Evolutionary conservation across 108 stramenopile genomes (phyloP).

Genomic region (Craspedostauros australis): DNA sequence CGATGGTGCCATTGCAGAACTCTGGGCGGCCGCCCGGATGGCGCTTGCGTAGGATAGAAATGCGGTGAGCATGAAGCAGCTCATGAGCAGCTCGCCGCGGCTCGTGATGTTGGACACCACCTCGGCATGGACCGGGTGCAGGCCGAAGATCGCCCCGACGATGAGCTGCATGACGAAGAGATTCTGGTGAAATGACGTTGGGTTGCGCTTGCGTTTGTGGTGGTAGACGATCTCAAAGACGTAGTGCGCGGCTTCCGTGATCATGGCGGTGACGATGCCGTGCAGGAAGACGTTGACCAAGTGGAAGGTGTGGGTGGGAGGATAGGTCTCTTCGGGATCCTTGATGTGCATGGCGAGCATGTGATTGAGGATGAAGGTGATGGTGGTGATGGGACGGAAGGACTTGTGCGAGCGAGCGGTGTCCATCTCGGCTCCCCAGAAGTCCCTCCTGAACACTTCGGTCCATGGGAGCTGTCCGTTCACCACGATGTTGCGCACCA

Average conservation of each 20-base stretch:
- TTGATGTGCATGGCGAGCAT: conserved; percentile 3
- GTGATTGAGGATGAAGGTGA: conserved; percentile 39
- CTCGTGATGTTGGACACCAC: conserved; percentile 56
- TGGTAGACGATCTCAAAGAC: conserved; percentile 10
- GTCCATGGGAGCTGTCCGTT: conserved; percentile 36
- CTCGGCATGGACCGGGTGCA: conserved; percentile 56
- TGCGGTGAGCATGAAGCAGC: conserved; percentile 31
- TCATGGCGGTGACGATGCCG: conserved; percentile 35
- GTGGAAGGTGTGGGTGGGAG: conserved; percentile 25
- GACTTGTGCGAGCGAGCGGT: conserved; percentile 37
- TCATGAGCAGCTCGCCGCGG: conserved; percentile 53
- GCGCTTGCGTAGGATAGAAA: conserved; percentile 36
- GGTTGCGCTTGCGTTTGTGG: too few relatives aligned
- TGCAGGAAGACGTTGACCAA: conserved; percentile 43
- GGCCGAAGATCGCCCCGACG: conserved; percentile 37
- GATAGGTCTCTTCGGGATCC: conserved; percentile 3
- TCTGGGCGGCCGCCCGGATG: neutral
- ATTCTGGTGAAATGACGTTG: too few relatives aligned
- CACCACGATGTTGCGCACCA: conserved; percentile 40
- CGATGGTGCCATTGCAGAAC: neutral
- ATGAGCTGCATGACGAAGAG: conserved; percentile 22
- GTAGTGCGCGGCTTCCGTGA: conserved; percentile 29
- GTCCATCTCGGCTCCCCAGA: conserved; percentile 41
- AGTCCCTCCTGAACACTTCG: conserved; percentile 39
- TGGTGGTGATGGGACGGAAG: conserved; percentile 49